Percentiles rank a stretch among this genome's conserved stretches.
These are phyloP conservation scores for Boletus reticuloceps DNA, from an alignment of 768 basidiomycete species.

Conservation along the genomic window DNA sequence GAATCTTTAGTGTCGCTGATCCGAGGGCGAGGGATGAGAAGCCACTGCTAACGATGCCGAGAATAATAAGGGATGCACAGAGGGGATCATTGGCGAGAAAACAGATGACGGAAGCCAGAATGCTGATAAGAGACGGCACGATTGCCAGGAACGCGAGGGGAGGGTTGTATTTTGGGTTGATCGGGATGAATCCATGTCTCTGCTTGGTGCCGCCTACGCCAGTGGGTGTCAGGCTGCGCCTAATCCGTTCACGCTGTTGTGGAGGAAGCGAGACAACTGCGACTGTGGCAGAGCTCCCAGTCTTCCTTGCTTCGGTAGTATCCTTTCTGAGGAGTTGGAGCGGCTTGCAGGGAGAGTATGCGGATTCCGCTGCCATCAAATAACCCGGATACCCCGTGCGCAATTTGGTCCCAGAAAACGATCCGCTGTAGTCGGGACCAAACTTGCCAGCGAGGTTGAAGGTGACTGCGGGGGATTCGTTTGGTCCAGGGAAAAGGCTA, in stretches of 20 bases:
- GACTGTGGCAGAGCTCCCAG: slow-evolving; percentile 13
- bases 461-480: slow-evolving; percentile 22
- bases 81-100: slow-evolving; percentile 20
- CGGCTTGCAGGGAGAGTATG: background rate
- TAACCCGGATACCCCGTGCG: slow-evolving; percentile 53
- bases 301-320: slow-evolving; percentile 5
- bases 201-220: background rate
- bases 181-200: slow-evolving; percentile 5
- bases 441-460: slow-evolving; percentile 28
- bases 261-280: slow-evolving; percentile 15
- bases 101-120: slow-evolving; percentile 19
- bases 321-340: slow-evolving; percentile 6
- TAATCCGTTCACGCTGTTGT: background rate
- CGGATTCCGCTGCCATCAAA: slow-evolving; percentile 38
- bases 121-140: slow-evolving; percentile 25
- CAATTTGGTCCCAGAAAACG: slow-evolving; percentile 60
- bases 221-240: background rate
- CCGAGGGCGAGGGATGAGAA: slow-evolving; percentile 29
- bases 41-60: slow-evolving; percentile 32
- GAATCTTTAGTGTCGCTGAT: slow-evolving; percentile 23
- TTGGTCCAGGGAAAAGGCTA: slow-evolving; percentile 32
- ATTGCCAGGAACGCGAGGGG: slow-evolving; percentile 14
- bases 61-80: slow-evolving; percentile 29
- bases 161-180: slow-evolving; percentile 4
- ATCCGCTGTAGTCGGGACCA: slow-evolving; percentile 68